A percentile compares a stretch with the other conserved stretches of the same genome.
Conservation (phyloP, 257 asterid genomes). For the Echites panduratus region DNA sequence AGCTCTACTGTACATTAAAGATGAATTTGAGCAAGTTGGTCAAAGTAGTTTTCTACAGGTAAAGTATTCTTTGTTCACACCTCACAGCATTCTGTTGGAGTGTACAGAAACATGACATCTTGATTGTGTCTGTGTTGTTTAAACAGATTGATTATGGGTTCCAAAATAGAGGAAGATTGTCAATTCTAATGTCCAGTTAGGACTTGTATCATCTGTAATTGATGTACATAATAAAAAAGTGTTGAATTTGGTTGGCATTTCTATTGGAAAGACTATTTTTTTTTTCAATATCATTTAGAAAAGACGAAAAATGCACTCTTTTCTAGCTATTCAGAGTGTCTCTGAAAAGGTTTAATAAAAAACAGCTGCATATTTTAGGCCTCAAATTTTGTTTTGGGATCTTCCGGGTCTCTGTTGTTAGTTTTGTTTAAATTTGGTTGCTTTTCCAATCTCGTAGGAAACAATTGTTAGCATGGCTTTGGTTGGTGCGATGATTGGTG, state of each 20-base stretch:
- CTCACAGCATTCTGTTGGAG: not conserved
- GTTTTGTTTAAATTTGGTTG: not conserved
- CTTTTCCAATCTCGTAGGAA: conserved; percentile 44
- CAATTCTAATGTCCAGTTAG: not conserved
- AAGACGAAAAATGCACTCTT: not conserved
- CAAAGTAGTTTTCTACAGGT: conserved; percentile 90
- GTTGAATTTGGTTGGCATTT: not conserved
- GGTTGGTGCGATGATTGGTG: conserved; percentile 94
- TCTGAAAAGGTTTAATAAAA: not conserved
- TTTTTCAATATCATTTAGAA: not conserved
- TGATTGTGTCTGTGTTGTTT: not conserved
- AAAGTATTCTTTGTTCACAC: not conserved
- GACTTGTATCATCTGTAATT: not conserved
- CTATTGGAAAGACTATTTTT: not conserved
- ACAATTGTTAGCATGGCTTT: conserved; percentile 97
- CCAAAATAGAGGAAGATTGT: not conserved
- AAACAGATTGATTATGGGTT: not conserved
- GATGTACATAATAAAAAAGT: not conserved
- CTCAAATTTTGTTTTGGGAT: not conserved
- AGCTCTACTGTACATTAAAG: conserved; percentile 84
- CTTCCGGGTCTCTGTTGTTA: not conserved
- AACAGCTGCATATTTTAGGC: not conserved
- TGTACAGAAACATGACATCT: not conserved
- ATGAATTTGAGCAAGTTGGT: conserved; percentile 75
- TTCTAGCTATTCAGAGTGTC: not conserved